phyloP scores from a whole-genome alignment of 208 protist genomes.

The Trichomonas tenax region DNA sequence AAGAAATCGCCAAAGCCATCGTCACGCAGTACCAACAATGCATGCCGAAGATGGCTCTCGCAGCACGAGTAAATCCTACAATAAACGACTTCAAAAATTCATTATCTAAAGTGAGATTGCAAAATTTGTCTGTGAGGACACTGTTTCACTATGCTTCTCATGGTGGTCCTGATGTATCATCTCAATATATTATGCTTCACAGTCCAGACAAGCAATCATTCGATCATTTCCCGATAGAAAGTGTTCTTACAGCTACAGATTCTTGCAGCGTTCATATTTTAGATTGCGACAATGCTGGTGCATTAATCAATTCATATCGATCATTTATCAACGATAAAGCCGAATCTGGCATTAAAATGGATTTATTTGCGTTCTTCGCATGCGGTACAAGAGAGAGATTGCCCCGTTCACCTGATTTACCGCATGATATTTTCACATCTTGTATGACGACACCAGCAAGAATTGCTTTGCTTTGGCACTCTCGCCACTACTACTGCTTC shows the following conservation, averaged over 20 bases:
- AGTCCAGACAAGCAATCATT: neutral
- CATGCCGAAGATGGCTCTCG: neutral
- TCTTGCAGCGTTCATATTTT: neutral
- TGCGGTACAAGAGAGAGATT: neutral
- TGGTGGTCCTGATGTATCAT: neutral
- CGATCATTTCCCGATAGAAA: neutral
- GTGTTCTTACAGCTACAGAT: neutral
- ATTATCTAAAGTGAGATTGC: neutral
- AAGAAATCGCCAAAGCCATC: neutral
- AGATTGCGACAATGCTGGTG: neutral
- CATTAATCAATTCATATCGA: neutral
- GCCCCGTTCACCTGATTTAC: neutral
- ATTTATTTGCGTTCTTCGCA: neutral
- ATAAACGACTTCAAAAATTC: neutral
- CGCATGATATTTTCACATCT: neutral
- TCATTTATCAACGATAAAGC: neutral
- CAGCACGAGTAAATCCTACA: neutral
- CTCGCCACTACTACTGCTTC: neutral
- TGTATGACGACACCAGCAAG: neutral
- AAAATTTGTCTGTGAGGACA: neutral
- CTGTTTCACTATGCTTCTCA: neutral
- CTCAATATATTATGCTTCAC: neutral
- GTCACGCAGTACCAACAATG: neutral
- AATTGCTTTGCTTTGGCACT: neutral
- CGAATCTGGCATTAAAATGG: neutral